Evolutionary conservation across 768 basidiomycete genomes (phyloP).

Genomic region (Butyriboletus loyo): DNA sequence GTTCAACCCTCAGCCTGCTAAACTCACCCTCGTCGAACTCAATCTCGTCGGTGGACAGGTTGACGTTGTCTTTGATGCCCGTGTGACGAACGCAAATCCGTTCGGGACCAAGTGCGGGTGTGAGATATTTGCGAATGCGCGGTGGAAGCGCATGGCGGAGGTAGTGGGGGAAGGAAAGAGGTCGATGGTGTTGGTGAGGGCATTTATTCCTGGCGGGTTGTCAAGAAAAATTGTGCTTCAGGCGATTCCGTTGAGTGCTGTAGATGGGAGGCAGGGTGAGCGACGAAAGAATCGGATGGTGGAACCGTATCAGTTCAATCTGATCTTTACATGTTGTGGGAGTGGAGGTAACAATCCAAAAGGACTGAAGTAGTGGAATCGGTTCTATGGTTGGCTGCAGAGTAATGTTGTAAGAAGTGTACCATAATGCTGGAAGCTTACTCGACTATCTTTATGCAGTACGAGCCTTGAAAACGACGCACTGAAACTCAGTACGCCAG

Average conservation of each 20-base stretch:
- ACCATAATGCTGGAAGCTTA: background rate
- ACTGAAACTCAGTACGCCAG: background rate
- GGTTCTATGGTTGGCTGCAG: background rate
- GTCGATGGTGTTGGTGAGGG: conserved; percentile 24
- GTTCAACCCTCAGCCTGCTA: conserved; percentile 11
- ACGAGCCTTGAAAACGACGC: background rate
- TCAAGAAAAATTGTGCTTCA: conserved; percentile 29
- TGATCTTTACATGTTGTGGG: conserved; percentile 27
- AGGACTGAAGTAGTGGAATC: background rate
- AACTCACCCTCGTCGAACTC: conserved; percentile 25
- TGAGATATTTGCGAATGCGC: conserved; percentile 20
- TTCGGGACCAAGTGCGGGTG: conserved; percentile 26
- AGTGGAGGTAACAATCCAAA: background rate
- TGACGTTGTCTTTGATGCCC: conserved; percentile 14
- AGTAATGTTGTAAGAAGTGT: background rate
- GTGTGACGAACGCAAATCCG: conserved; percentile 19
- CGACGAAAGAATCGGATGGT: background rate
- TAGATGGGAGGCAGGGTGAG: background rate
- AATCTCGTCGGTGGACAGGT: conserved; percentile 16
- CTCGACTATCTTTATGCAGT: background rate
- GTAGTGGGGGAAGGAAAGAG: conserved; percentile 9
- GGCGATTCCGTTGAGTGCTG: conserved; percentile 20
- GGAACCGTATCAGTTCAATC: conserved; percentile 17
- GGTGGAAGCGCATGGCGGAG: conserved; percentile 25
- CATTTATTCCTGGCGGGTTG: conserved; percentile 25